Base-by-base conservation (phyloP, 2,329 filamentous ascomycete genomes). In the Neopestalotiopsis sp. region DNA sequence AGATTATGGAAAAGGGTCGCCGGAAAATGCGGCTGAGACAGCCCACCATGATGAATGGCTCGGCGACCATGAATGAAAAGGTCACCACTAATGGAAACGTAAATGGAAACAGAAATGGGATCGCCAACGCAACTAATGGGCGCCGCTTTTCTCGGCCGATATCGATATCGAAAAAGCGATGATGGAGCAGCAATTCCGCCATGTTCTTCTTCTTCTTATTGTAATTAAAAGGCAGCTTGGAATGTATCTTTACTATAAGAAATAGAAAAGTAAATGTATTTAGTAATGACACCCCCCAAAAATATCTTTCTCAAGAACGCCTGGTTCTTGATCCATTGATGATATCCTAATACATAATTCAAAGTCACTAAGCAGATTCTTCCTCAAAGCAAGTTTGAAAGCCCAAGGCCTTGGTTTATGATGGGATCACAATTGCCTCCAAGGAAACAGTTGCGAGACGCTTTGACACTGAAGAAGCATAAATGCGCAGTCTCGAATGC, bases 111-210 rank as follows among this genome's bases (percentile, higher is more conserved):
- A 28, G 24, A 28, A 28, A 28, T 28, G 24, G 24, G 1, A 28
- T 28, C 7, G 45, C 45, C 45, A n/a, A 28, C 24, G 24, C 34
- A 10, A 38, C 20, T 20, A 53, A 53, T 20, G 45, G 45, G 17
- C 45, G 45, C 2, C 45, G 45, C 45, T 53, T 53, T 53, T 53
- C 45, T 53, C 45, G 20, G 14, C 20, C 45, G 17, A 53, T 53
- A 53, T 53, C 45, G 45, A 53, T 53, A 24, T 53, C 45, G 45
- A 53, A n/a, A 53, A 53, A 53, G n/a, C 17, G 45, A 53, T 53
- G 45, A 53, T 24, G 45, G 5, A 53, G n/a, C 17, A 3, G 13
- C 13, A 9, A 4, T 53, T n/a, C 14, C 42, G 42, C n/a, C n/a
- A 14, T 49, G 14, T 14, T 49, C n/a, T 49, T 45, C 5, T 4